Conservation (phyloP, 371 early-diverging fungal species). For the Syncephalastrum racemosum region DNA sequence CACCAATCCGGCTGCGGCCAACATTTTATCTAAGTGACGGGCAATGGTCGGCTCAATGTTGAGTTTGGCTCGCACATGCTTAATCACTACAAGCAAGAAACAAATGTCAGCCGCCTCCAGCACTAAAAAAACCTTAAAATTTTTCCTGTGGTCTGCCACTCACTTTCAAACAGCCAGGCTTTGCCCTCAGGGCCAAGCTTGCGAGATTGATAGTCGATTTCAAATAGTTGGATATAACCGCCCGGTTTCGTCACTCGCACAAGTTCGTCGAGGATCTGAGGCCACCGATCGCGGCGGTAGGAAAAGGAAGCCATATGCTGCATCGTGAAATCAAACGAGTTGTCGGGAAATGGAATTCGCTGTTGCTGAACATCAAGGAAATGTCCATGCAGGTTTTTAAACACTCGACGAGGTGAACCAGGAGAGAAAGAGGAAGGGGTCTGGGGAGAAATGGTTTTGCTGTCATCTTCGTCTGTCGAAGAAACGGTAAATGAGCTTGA, state of each 20-base stretch:
- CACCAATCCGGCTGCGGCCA: slow-evolving; percentile 16
- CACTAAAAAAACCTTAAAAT: background rate
- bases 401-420: background rate
- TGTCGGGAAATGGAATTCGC: slow-evolving; percentile 12
- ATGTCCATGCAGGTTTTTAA: slow-evolving; percentile 30
- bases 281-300: slow-evolving; percentile 11
- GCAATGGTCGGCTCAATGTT: slow-evolving; percentile 25
- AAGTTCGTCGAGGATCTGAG: slow-evolving; percentile 11
- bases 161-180: slow-evolving; percentile 5
- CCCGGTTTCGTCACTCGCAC: slow-evolving; percentile 19
- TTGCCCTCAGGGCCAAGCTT: slow-evolving; percentile 8
- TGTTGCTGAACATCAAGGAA: slow-evolving; percentile 16
- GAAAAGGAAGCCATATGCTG: slow-evolving; percentile 12
- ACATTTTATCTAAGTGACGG: slow-evolving; percentile 11
- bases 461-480: too few relatives aligned
- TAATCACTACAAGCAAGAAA: slow-evolving; percentile 13
- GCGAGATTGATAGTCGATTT: slow-evolving; percentile 8
- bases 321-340: slow-evolving; percentile 15
- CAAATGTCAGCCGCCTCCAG: background rate
- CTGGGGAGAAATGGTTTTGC: background rate
- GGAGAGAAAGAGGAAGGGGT: background rate
- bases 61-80: slow-evolving; percentile 11
- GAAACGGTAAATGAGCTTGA: background rate
- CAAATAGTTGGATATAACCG: slow-evolving; percentile 15
- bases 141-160: background rate